Evolutionary conservation across 148 eudicot genomes (phyloP).

Genomic region (Chenopodium suecicum): DNA sequence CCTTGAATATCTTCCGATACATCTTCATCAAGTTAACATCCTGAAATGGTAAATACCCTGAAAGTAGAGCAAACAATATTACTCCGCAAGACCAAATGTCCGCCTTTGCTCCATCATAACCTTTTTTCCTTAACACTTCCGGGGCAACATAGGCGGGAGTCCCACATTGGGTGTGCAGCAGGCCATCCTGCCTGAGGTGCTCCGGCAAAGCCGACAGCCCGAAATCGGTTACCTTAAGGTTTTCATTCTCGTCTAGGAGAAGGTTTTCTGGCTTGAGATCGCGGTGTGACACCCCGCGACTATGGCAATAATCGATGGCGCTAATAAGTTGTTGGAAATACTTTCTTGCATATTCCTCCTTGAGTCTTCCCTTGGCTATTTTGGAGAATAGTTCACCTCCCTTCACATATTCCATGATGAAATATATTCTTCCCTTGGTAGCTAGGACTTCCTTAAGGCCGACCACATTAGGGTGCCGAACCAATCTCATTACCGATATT

Average conservation of each 20-base stretch:
- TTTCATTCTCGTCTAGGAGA: constrained; percentile 52
- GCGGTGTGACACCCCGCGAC: constrained; percentile 55
- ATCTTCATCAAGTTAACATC: constrained; percentile 63
- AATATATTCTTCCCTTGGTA: constrained; percentile 51
- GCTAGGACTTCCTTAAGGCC: constrained; percentile 66
- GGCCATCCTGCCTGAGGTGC: constrained; percentile 55
- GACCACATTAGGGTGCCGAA: constrained; percentile 61
- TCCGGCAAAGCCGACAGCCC: constrained; percentile 73
- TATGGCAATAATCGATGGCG: constrained; percentile 51
- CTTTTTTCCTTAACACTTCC: constrained; percentile 58
- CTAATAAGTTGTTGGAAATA: constrained; percentile 55
- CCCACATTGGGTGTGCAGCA: constrained; percentile 75
- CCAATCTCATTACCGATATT: constrained; percentile 59
- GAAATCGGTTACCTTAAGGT: constrained; percentile 66
- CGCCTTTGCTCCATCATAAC: constrained; percentile 61
- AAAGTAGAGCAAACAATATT: constrained; percentile 48
- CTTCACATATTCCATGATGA: constrained; percentile 62
- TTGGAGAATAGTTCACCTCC: constrained; percentile 69
- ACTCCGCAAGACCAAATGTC: constrained; percentile 90
- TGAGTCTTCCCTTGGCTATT: constrained; percentile 46
- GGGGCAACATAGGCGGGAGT: constrained; percentile 86
- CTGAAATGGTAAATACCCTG: constrained; percentile 69
- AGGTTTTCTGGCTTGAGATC: constrained; percentile 55
- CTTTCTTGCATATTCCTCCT: constrained; percentile 52
- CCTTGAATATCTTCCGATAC: constrained; percentile 64